These are phyloP conservation scores for Camellia sinensis DNA, from an alignment of 148 eudicot genomes.

Conservation along the genomic window DNA sequence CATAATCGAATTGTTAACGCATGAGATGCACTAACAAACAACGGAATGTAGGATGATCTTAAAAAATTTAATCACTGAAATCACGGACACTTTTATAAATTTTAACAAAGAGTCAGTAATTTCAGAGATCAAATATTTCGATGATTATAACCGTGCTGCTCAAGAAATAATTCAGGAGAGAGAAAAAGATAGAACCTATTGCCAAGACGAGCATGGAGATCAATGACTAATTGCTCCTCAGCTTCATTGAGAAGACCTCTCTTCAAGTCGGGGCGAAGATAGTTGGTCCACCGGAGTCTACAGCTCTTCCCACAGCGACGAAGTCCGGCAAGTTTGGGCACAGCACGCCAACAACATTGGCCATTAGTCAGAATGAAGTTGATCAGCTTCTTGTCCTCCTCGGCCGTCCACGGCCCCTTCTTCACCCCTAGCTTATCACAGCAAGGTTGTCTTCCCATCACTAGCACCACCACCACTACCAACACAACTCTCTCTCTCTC, in stretches of 20 bases:
- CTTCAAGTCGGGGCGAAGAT: constrained; percentile 89
- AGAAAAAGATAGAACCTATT: constrained; percentile 49
- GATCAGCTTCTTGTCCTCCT: constrained; percentile 93
- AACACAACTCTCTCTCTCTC: neutral
- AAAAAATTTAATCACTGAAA: no score
- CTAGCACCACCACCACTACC: neutral
- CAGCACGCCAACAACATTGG: constrained; percentile 97
- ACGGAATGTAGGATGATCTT: no score
- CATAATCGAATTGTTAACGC: no score
- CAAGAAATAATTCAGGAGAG: no score
- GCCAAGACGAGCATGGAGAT: constrained; percentile 95
- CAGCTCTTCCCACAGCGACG: constrained; percentile 98
- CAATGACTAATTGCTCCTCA: constrained; percentile 88
- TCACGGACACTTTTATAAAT: no score
- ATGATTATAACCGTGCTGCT: no score
- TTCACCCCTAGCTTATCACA: constrained; percentile 94
- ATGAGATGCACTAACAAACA: no score
- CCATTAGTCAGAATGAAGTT: constrained; percentile 82
- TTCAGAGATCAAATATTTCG: no score
- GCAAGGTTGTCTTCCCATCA: constrained; percentile 95
- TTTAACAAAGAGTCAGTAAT: no score
- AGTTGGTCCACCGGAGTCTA: constrained; percentile 94
- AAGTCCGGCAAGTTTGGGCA: constrained; percentile 90
- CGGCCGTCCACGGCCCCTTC: constrained; percentile 99
- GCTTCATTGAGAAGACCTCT: constrained; percentile 77